Percentiles rank a stretch among this genome's conserved stretches.
Evolutionary conservation across 202 grass and related monocot species (phyloP).

Genomic region (Setaria italica): DNA sequence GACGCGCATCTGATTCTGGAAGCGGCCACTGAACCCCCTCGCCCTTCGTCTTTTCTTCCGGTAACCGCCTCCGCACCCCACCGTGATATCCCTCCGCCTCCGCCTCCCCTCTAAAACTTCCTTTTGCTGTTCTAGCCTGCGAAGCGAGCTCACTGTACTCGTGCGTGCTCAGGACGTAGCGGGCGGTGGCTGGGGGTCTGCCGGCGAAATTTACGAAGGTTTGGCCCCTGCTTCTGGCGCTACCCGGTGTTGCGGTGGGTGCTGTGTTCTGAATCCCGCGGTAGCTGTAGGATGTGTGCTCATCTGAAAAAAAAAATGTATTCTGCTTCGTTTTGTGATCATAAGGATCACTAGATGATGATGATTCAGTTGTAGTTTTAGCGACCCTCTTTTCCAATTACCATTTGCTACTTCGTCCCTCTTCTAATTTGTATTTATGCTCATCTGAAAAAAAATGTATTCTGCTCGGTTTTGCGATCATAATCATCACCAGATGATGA

Average conservation of each 20-base stretch:
- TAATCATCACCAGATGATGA: background rate
- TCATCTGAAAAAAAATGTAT: background rate
- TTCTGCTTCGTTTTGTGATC: background rate
- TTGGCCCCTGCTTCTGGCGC: background rate
- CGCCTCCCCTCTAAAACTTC: background rate
- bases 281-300: background rate
- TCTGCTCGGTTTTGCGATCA: background rate
- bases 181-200: background rate
- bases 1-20: slow-evolving; percentile 33
- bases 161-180: background rate
- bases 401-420: too few species aligned
- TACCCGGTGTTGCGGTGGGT: too few species aligned
- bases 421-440: background rate
- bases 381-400: too few species aligned
- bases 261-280: background rate
- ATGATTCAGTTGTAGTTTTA: too few species aligned
- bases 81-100: background rate
- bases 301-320: background rate
- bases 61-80: background rate
- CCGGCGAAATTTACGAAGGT: background rate
- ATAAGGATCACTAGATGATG: background rate
- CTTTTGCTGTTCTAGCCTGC: background rate
- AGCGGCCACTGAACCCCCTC: background rate
- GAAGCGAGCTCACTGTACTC: background rate
- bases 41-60: background rate